Conservation (phyloP, 345 rosid genomes). For the Melaleuca alternifolia region DNA sequence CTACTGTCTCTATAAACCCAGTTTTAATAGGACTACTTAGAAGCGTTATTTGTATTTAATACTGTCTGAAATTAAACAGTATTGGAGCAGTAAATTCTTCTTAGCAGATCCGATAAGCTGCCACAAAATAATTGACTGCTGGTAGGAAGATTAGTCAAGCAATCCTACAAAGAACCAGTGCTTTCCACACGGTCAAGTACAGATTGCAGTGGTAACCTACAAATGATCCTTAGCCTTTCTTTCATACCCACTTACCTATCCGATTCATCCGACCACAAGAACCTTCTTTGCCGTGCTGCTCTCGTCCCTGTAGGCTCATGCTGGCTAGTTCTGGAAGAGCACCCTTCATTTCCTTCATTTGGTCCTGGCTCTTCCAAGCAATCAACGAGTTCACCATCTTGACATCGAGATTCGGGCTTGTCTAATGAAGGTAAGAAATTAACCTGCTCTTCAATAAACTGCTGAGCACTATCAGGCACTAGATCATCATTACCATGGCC, state of each 20-base stretch:
- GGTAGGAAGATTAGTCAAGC: not conserved
- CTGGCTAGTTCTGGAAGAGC: slow-evolving; percentile 25
- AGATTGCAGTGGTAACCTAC: not conserved
- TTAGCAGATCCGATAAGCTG: not conserved
- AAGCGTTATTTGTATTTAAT: not conserved
- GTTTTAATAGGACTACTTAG: not conserved
- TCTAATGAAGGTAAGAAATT: slow-evolving; percentile 7
- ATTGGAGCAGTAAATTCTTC: not conserved
- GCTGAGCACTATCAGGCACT: slow-evolving; percentile 8
- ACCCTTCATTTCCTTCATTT: slow-evolving; percentile 34
- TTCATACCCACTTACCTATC: slow-evolving; percentile 49
- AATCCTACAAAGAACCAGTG: not conserved
- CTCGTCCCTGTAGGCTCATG: slow-evolving; percentile 31
- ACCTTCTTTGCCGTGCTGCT: slow-evolving; percentile 42
- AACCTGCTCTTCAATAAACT: slow-evolving; percentile 14
- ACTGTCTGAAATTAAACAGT: not conserved
- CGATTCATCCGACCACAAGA: slow-evolving; percentile 77
- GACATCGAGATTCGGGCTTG: slow-evolving; percentile 21
- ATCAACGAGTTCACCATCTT: slow-evolving; percentile 22
- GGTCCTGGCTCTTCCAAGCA: slow-evolving; percentile 20
- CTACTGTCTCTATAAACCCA: not conserved
- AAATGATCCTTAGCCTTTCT: not conserved
- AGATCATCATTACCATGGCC: slow-evolving; percentile 2
- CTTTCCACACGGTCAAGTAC: not conserved
- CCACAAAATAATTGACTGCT: not conserved